A percentile compares a stretch with the other conserved stretches of the same genome.
Conservation (phyloP, 345 rosid species). For the Gossypium australe region DNA sequence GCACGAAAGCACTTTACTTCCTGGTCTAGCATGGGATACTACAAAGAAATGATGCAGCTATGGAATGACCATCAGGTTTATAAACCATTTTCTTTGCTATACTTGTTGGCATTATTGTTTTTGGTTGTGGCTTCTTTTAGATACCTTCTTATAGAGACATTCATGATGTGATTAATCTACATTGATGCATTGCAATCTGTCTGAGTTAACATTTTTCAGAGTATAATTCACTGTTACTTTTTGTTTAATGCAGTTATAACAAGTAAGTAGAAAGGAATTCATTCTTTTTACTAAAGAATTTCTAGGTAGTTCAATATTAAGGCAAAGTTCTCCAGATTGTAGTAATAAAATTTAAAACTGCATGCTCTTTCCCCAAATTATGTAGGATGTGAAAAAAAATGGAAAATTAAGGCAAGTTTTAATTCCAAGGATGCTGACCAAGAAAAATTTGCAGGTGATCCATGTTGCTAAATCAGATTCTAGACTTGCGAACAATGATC, state of each 20-base stretch:
- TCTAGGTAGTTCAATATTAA: neutral
- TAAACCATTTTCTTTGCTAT: neutral
- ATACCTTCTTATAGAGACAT: neutral
- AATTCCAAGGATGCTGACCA: neutral
- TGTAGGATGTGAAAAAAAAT: neutral
- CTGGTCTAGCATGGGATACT: slow-evolving; percentile 78
- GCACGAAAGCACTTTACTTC: slow-evolving; percentile 89
- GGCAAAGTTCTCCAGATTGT: neutral
- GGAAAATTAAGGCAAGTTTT: neutral
- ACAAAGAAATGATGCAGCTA: slow-evolving; percentile 66
- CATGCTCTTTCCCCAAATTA: neutral
- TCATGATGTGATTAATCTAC: neutral
- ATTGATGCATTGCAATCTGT: neutral
- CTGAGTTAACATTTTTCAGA: neutral
- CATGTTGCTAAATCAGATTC: slow-evolving; percentile 92
- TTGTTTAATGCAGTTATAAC: neutral
- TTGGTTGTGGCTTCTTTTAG: neutral
- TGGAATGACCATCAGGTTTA: slow-evolving; percentile 67
- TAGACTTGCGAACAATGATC: slow-evolving; percentile 83
- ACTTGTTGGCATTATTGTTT: neutral
- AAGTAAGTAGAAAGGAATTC: neutral
- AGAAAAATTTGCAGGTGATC: slow-evolving; percentile 50
- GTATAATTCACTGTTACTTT: neutral
- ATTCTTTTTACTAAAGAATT: neutral
- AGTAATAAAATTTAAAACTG: neutral